Percentiles rank a stretch among this genome's conserved stretches.
Conservation (phyloP, 108 stramenopile species). For the Aureococcus anophagefferens region DNA sequence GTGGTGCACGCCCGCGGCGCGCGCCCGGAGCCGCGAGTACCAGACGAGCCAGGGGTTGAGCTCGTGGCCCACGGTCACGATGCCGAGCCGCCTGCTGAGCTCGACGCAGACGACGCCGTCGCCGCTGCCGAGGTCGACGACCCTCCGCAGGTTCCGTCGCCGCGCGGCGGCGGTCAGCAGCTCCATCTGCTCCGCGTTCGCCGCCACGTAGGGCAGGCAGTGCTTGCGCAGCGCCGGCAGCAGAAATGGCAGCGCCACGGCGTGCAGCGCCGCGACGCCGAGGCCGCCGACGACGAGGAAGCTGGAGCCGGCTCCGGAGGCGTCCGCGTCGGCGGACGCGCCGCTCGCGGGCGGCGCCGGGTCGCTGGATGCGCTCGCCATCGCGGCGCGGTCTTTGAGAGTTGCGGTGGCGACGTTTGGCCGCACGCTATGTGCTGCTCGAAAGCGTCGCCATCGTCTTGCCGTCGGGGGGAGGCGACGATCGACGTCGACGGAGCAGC, state of each 20-base stretch:
- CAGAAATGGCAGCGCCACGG: neutral
- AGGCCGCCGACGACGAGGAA: neutral
- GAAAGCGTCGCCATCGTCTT: too few relatives aligned
- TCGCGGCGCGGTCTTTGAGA: too few relatives aligned
- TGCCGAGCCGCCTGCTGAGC: neutral
- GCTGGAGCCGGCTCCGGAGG: too few relatives aligned
- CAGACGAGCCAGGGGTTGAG: neutral
- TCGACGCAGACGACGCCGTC: conserved; percentile 2
- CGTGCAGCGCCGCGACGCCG: neutral
- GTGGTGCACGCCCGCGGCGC: neutral
- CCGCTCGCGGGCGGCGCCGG: too few relatives aligned
- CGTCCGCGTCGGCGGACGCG: too few relatives aligned
- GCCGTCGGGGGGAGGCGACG: too few relatives aligned
- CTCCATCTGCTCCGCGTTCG: neutral
- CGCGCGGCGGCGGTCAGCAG: neutral
- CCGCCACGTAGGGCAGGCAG: neutral
- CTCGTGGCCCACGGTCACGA: neutral
- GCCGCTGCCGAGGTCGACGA: neutral
- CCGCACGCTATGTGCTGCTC: too few relatives aligned
- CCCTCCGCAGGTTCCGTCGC: neutral
- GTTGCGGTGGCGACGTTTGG: too few relatives aligned
- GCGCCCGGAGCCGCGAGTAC: neutral
- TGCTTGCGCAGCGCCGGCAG: neutral
- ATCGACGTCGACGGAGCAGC: too few relatives aligned
- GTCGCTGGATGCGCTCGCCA: too few relatives aligned